phyloP scores from a whole-genome alignment of 2,329 filamentous ascomycete genomes.

The Fusarium sp. region DNA sequence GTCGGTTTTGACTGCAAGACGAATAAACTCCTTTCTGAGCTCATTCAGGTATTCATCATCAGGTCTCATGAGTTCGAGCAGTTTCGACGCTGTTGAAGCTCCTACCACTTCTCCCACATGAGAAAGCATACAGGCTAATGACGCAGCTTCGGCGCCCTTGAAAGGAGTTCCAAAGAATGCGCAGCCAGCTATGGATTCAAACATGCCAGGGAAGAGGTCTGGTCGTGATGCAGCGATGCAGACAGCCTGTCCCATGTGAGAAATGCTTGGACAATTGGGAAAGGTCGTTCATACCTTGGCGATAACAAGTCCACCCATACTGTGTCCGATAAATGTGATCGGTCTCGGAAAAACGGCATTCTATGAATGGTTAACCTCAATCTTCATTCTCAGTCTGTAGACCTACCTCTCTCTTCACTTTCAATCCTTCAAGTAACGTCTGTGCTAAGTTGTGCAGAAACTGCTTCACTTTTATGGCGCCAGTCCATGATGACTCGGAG shows the following conservation, averaged over 20 bases:
- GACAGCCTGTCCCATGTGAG: conserved; percentile 31
- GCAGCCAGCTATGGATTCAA: conserved; percentile 55
- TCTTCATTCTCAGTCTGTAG: background rate
- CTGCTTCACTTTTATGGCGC: conserved; percentile 56
- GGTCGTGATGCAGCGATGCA: conserved; percentile 51
- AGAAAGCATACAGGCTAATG: conserved; percentile 53
- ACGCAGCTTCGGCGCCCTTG: conserved; percentile 52
- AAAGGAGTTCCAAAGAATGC: conserved; percentile 58
- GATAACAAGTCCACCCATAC: conserved; percentile 59
- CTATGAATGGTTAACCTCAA: background rate
- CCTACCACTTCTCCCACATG: conserved; percentile 50
- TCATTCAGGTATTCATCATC: conserved; percentile 54
- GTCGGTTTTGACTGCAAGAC: conserved; percentile 50
- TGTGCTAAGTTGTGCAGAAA: conserved; percentile 55
- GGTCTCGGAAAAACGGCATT: conserved; percentile 45
- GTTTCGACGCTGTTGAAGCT: conserved; percentile 50
- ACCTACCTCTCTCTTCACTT: conserved; percentile 51
- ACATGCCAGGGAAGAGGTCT: conserved; percentile 54
- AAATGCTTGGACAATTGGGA: background rate
- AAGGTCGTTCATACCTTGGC: conserved; percentile 50
- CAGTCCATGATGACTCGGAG: conserved; percentile 57
- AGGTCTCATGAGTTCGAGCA: conserved; percentile 56
- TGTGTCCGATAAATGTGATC: conserved; percentile 58
- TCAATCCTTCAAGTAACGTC: conserved; percentile 52
- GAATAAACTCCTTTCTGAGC: conserved; percentile 55